A percentile compares a stretch with the other conserved stretches of the same genome.
Evolutionary conservation across 2,329 filamentous ascomycete genomes (phyloP).

Genomic region (Akanthomyces lecanii): DNA sequence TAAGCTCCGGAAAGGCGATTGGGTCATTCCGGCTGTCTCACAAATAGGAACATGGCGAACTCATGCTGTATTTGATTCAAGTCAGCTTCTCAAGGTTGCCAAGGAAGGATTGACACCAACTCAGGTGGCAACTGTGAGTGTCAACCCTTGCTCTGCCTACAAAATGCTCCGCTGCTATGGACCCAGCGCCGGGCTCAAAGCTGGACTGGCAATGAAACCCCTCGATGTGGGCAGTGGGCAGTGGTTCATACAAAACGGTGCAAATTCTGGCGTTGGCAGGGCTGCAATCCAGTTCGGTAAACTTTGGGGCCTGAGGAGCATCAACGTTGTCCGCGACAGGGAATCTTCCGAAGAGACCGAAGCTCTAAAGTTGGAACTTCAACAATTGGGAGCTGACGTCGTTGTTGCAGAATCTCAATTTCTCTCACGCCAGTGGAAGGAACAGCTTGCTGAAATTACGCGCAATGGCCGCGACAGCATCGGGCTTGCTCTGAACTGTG

Average conservation of each 20-base stretch:
- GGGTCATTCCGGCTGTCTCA: constrained; percentile 82
- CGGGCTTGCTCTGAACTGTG: constrained; percentile 82
- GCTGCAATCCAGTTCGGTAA: constrained; percentile 83
- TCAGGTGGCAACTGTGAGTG: constrained; percentile 81
- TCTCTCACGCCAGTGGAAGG: constrained; percentile 55
- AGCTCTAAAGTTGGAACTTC: constrained; percentile 49
- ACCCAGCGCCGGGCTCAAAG: constrained; percentile 40
- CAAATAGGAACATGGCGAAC: constrained; percentile 94
- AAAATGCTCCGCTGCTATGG: constrained; percentile 84
- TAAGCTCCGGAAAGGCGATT: constrained; percentile 69
- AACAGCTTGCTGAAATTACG: constrained; percentile 61
- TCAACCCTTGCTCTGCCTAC: constrained; percentile 94
- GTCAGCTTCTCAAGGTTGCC: constrained; percentile 64
- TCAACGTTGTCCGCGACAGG: constrained; percentile 81
- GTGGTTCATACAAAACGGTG: constrained; percentile 97
- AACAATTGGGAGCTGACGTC: constrained; percentile 51
- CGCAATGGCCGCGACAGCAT: constrained; percentile 67
- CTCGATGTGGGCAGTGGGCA: constrained; percentile 55
- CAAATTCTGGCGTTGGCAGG: constrained; percentile 87
- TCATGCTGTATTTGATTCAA: constrained; percentile 64
- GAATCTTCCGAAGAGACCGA: constrained; percentile 61
- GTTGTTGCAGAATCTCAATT: constrained; percentile 56
- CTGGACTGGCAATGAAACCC: constrained; percentile 42
- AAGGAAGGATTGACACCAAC: constrained; percentile 65
- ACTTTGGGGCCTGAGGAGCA: constrained; percentile 83